phyloP scores from a whole-genome alignment of 306 rosid genomes.

The Myrica gale region DNA sequence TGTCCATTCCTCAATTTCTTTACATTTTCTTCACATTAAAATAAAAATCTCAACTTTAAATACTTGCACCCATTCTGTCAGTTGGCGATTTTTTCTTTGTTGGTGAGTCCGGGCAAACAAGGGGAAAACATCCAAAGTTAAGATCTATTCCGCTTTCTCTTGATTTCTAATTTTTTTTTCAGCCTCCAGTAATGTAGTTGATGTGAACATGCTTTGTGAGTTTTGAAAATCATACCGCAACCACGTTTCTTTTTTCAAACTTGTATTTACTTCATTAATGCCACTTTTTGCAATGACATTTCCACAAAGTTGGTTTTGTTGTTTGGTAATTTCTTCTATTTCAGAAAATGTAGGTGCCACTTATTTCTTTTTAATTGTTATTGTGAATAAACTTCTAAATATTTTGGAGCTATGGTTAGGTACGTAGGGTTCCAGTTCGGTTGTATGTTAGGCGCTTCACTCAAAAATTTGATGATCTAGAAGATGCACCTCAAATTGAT shows the following conservation, averaged over 20 bases:
- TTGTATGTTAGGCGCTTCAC: constrained; percentile 62
- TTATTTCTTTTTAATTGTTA: constrained; percentile 7
- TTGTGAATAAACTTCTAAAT: constrained; percentile 11
- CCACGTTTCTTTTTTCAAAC: background rate
- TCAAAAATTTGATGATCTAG: constrained; percentile 69
- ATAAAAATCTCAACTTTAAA: no score
- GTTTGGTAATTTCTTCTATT: background rate
- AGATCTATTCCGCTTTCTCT: background rate
- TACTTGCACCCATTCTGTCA: no score
- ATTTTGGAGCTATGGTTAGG: constrained; percentile 41
- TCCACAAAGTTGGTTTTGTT: background rate
- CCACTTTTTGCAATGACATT: background rate
- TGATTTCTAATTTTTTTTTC: background rate
- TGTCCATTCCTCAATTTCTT: no score
- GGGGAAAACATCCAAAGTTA: no score
- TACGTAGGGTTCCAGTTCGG: constrained; percentile 83
- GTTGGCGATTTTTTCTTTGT: no score
- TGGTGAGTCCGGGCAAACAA: no score
- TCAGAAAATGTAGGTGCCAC: background rate
- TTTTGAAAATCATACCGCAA: background rate
- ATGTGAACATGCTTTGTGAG: background rate
- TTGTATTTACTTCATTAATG: background rate
- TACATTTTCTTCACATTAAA: no score
- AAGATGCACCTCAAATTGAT: constrained; percentile 75
- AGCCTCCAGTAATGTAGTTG: background rate